Evolutionary conservation across 78 protist genomes (phyloP), one percentile per base, ranked within the genome.

Genomic region (Tieghemostelium lacteum): DNA sequence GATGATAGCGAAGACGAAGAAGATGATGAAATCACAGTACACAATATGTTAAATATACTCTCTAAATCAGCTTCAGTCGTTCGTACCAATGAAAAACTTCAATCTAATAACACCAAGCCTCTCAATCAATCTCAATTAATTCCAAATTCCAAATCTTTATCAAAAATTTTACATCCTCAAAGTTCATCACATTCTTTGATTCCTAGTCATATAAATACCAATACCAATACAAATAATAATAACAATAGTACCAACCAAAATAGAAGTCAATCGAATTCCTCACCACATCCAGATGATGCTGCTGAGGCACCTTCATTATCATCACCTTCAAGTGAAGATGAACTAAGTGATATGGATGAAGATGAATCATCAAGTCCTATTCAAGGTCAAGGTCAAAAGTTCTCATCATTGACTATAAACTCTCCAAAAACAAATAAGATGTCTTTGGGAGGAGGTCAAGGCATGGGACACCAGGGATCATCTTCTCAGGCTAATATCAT

Each of bases 201-300:
- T 39, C 7, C 6, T 14, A 5, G 7, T 16, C 10, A 17, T 5
- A 66, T 39, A 45, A 70, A 70, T 22, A 49, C 39, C 22, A 24
- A 65, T 37, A 65, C 2, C 40, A 65, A 65, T 65, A 33, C 31
- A 12, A 69, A 49, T 50, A 36, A 69, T 26, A 36, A 49, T 69
- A 45, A 69, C 24, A 69, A 69, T 49, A 12, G 14, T 36, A 26
- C 55, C 1, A 54, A 61, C 34, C 8, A 36, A 26, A 17, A 55
- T 49, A 50, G 20, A 14, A 29, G 40, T 74, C 55, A 39, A 37
- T 24, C 60, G 1, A 8, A 39, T 39, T 45, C 74, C 5, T 72
- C 62, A n/a, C 52, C 78, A 54, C 85, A 74, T 74, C 85, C 85
- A 20, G 85, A 74, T 36, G 85, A 74, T 74, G 85, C 85, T 12